These are phyloP conservation scores for Fusarium nematophilum DNA, from an alignment of 2,329 filamentous ascomycete species.

Conservation along the genomic window DNA sequence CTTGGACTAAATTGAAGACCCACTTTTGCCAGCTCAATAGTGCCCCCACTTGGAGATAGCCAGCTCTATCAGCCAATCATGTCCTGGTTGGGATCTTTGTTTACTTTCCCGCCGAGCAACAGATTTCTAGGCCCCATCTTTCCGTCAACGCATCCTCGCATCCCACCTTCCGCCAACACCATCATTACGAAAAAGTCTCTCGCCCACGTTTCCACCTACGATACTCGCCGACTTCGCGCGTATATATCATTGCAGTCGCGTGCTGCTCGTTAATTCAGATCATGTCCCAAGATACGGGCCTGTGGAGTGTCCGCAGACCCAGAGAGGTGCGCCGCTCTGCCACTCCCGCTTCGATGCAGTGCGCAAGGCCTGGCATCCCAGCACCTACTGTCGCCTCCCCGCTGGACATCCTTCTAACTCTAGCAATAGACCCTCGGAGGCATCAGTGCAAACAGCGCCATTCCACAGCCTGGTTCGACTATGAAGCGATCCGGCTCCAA, in stretches of 20 bases:
- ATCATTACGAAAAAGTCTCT: slow-evolving; percentile 14
- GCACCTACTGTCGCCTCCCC: background rate
- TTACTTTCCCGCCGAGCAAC: slow-evolving; percentile 58
- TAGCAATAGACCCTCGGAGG: slow-evolving; percentile 80
- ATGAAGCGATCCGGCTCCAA: slow-evolving; percentile 93
- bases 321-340: slow-evolving; percentile 73
- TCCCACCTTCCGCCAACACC: slow-evolving; percentile 35
- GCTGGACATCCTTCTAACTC: slow-evolving; percentile 29
- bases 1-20: background rate
- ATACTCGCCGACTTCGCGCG: slow-evolving; percentile 20
- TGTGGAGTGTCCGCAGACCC: slow-evolving; percentile 92
- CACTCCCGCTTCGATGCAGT: slow-evolving; percentile 30
- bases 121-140: slow-evolving; percentile 34
- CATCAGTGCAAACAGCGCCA: slow-evolving; percentile 83
- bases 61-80: slow-evolving; percentile 43
- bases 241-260: slow-evolving; percentile 30
- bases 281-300: slow-evolving; percentile 88
- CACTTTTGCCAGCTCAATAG: slow-evolving; percentile 26
- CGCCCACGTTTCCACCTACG: slow-evolving; percentile 1
- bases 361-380: slow-evolving; percentile 14
- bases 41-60: slow-evolving; percentile 14
- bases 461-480: slow-evolving; percentile 91
- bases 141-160: slow-evolving; percentile 30
- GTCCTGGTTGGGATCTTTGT: slow-evolving; percentile 46
- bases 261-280: slow-evolving; percentile 19